phyloP scores from a whole-genome alignment of 306 rosid species.

The Trifolium fragiferum region DNA sequence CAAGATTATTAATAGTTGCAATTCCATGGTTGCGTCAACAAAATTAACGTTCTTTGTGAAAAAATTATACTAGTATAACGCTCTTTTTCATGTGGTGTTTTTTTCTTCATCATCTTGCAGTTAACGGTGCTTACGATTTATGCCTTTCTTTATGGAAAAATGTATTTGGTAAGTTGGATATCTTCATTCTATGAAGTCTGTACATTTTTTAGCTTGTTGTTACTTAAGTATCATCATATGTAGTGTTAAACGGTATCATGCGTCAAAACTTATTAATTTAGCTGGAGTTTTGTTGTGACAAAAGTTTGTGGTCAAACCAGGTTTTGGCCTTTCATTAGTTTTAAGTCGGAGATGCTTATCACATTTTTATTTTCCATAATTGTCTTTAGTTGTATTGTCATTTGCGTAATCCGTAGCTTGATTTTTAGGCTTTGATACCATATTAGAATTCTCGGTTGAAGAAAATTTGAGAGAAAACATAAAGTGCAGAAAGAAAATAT shows the following conservation, averaged over 20 bases:
- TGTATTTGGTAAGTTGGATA: constrained; percentile 71
- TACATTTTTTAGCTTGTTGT: constrained; percentile 15
- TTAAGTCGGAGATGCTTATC: constrained; percentile 27
- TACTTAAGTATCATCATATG: background rate
- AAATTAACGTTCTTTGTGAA: no score
- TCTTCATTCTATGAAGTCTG: background rate
- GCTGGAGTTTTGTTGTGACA: constrained; percentile 14
- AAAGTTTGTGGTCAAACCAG: background rate
- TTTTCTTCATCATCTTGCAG: constrained; percentile 56
- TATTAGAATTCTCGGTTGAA: no score
- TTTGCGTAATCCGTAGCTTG: no score
- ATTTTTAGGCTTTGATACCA: no score
- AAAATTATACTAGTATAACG: no score
- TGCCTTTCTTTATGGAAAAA: constrained; percentile 79
- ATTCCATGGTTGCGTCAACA: no score
- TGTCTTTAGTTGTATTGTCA: no score
- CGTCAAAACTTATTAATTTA: background rate
- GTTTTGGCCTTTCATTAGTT: background rate
- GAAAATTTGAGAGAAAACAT: no score
- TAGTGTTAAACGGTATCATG: background rate
- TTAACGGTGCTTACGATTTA: constrained; percentile 84
- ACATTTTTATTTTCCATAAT: background rate
- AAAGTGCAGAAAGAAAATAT: no score
- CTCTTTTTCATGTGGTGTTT: constrained; percentile 42
- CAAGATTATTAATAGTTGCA: no score